Evolutionary conservation across 805 yeast genomes (phyloP).

Genomic region (Ogataea nakhonphanomensis): DNA sequence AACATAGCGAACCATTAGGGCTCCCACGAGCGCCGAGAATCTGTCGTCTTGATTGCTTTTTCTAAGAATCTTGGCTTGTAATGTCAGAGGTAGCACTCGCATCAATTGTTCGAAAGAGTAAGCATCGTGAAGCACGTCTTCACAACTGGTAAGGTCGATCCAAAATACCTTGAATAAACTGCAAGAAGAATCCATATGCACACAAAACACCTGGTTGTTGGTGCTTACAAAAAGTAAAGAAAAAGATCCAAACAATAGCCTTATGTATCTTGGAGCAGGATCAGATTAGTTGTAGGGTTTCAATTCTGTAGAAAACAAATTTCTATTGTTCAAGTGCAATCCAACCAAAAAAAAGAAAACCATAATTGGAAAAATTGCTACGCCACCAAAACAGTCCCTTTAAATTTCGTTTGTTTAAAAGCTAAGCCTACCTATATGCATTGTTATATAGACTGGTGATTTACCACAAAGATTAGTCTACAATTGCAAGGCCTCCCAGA

Average conservation of each 20-base stretch:
- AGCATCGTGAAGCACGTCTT: slow-evolving; percentile 24
- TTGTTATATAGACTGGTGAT: neutral
- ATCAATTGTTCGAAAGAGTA: slow-evolving; percentile 48
- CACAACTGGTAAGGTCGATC: slow-evolving; percentile 3
- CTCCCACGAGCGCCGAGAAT: slow-evolving; percentile 40
- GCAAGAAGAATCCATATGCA: neutral
- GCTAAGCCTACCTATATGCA: neutral
- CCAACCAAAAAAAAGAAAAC: neutral
- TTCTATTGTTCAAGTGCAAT: neutral
- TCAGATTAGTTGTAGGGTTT: neutral
- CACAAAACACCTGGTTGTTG: too few species aligned
- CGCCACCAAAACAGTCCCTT: neutral
- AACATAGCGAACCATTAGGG: slow-evolving; percentile 43
- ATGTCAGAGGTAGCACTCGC: slow-evolving; percentile 41
- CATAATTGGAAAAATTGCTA: neutral
- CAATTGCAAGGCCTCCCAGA: neutral
- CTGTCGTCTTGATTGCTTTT: slow-evolving; percentile 37
- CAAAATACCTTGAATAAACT: slow-evolving; percentile 2
- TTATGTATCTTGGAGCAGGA: neutral
- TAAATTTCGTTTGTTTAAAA: neutral
- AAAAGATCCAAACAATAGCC: neutral
- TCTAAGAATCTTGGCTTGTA: slow-evolving; percentile 40
- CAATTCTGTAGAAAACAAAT: neutral
- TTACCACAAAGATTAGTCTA: neutral
- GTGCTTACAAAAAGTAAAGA: neutral